Conservation (phyloP, 805 yeast species). For the Starmerella apicola region DNA sequence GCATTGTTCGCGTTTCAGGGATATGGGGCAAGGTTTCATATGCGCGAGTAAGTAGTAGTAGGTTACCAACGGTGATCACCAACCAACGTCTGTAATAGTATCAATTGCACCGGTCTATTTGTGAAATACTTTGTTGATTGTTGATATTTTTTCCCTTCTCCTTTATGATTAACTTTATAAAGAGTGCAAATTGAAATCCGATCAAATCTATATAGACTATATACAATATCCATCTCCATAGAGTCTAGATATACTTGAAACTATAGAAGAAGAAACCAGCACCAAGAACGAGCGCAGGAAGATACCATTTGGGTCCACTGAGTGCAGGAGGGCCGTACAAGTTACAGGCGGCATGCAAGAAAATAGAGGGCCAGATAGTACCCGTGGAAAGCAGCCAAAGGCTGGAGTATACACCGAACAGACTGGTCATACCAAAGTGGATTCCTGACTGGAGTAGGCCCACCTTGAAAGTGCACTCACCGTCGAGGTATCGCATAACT, state of each 20-base stretch:
- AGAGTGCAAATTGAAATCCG: no score
- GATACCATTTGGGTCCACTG: slow-evolving; percentile 9
- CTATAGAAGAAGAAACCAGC: neutral
- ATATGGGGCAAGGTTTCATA: no score
- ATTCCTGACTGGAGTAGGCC: slow-evolving; percentile 28
- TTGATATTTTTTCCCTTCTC: no score
- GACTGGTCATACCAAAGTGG: slow-evolving; percentile 52
- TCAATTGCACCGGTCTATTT: no score
- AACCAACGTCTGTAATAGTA: no score
- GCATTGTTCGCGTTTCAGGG: neutral
- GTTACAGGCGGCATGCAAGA: slow-evolving; percentile 59
- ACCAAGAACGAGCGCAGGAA: neutral
- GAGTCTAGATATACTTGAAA: neutral
- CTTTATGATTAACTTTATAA: no score
- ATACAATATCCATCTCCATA: no score
- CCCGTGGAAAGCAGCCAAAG: slow-evolving; percentile 40
- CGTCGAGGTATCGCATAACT: slow-evolving; percentile 32
- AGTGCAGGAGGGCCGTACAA: slow-evolving; percentile 50
- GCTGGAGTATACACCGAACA: slow-evolving; percentile 60
- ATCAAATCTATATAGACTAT: no score
- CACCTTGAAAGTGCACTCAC: slow-evolving; percentile 5
- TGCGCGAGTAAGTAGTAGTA: no score
- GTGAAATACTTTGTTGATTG: no score
- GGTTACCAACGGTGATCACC: no score
- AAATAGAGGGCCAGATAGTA: slow-evolving; percentile 43